These are phyloP conservation scores for Globisporangium paddicum DNA, from an alignment of 352 stramenopile genomes.

Conservation along the genomic window DNA sequence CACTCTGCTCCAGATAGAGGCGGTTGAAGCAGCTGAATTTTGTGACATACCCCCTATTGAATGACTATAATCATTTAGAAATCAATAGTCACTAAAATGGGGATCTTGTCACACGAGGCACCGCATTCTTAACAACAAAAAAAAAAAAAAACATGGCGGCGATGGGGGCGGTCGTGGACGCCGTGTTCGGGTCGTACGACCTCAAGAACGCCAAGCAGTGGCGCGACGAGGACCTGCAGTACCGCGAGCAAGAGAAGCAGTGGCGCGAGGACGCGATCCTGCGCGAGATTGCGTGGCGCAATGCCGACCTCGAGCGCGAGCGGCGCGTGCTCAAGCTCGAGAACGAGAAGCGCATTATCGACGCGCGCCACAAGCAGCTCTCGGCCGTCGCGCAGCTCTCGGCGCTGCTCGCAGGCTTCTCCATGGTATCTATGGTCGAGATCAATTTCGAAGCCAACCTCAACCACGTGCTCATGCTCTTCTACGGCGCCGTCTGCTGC, in stretches of 20 bases:
- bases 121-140: no score
- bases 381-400: slow-evolving; percentile 57
- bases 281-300: slow-evolving; percentile 61
- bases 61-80: no score
- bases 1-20: no score
- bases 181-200: slow-evolving; percentile 82
- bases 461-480: slow-evolving; percentile 44
- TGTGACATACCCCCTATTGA: no score
- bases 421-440: slow-evolving; percentile 72
- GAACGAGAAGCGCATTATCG: slow-evolving; percentile 74
- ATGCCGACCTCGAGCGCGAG: slow-evolving; percentile 65
- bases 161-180: slow-evolving; percentile 61
- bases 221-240: slow-evolving; percentile 71
- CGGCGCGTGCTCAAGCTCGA: slow-evolving; percentile 70
- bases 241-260: slow-evolving; percentile 76
- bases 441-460: slow-evolving; percentile 43
- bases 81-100: background rate
- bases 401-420: slow-evolving; percentile 63
- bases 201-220: slow-evolving; percentile 84
- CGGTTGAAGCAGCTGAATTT: no score
- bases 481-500: slow-evolving; percentile 53
- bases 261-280: slow-evolving; percentile 71
- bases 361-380: slow-evolving; percentile 63
- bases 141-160: slow-evolving; percentile 27
- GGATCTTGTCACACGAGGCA: no score